Base-by-base conservation (phyloP, 371 early-diverging fungal genomes). In the Mucor velutinosus region DNA sequence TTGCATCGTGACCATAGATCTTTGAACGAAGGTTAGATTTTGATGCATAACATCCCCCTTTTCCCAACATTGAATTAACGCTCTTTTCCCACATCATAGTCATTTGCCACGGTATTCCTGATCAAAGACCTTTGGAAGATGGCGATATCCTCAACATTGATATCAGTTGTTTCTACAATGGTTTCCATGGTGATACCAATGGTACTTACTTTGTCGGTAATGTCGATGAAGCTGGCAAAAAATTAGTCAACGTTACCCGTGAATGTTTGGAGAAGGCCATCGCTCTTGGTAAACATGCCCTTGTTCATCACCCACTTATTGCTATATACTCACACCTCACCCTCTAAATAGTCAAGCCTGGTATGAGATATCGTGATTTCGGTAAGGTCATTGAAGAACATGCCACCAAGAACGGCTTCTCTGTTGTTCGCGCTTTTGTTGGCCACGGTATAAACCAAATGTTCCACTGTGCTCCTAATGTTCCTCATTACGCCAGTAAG, bases 111-210 rank as follows among this genome's bases (percentile, higher is more conserved):
- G 96, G 97, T 58, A 94, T 97, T 63, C 98, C 97, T 3, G 97
- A 97, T 78, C 73, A 86, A 62, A 93, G 96, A 64, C 86, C 82
- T 64, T 76, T 99, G 37, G 78, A 85, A 62, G 95, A 97, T 67
- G 97, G 97, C 55, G 98, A 99, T 79, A 92, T 97, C 59, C 63
- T 95, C 67, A 97, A 99, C 78, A 74, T 97, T 56, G 99, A 97
- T 75, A 89, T 97, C 25, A 87, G 90, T n/a, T 84, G 94, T 55
- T 96, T 84, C 82, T 86, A 92, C 70, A 84, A 92, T 62, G 98
- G 96, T 2, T 97, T 92, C 85, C 98, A 99, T 64, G 91, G 92
- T 39, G 99, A 99, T 79, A 73, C 91, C 29, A 96, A 97, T 73
- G 93, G 89, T 45, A 97, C 95, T 4, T 93, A 90, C 72, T 73